A percentile compares a stretch with the other conserved stretches of the same genome.
These are phyloP conservation scores for Toxicodendron radicans DNA, from an alignment of 345 rosid genomes.

Conservation along the genomic window DNA sequence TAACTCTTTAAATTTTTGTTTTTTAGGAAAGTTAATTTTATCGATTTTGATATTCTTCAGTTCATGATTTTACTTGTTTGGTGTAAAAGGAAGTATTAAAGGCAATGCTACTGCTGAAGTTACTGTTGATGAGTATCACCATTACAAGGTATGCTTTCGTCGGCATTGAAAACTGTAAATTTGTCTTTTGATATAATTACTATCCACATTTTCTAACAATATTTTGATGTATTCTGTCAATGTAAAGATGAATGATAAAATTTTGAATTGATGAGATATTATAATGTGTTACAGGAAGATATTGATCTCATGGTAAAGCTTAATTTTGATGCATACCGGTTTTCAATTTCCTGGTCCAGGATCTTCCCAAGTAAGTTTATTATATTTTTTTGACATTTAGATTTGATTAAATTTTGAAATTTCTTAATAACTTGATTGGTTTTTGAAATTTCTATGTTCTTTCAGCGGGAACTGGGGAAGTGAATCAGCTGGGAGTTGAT, in stretches of 20 bases:
- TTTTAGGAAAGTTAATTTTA: too few species aligned
- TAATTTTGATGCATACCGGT: slow-evolving; percentile 56
- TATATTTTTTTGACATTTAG: background rate
- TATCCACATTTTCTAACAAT: too few species aligned
- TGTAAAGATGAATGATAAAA: too few species aligned
- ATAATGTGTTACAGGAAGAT: slow-evolving; percentile 36
- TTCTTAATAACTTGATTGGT: background rate
- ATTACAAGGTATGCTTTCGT: slow-evolving; percentile 32
- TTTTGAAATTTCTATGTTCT: background rate
- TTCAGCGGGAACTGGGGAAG: slow-evolving; percentile 55
- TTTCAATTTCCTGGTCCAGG: slow-evolving; percentile 61
- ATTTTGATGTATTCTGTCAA: too few species aligned
- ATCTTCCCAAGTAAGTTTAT: slow-evolving; percentile 43
- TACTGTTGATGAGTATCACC: slow-evolving; percentile 60
- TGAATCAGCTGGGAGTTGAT: slow-evolving; percentile 16
- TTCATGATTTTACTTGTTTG: background rate
- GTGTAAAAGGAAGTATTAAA: slow-evolving; percentile 36
- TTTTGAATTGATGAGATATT: too few species aligned
- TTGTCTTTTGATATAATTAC: too few species aligned
- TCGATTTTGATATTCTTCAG: too few species aligned
- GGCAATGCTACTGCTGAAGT: slow-evolving; percentile 43
- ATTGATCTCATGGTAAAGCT: slow-evolving; percentile 37
- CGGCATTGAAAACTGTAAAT: too few species aligned
- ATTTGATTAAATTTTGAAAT: too few species aligned
- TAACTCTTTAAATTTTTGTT: too few species aligned